Base-by-base conservation (phyloP, 768 basidiomycete genomes). In the Lepiota brunneoincarnata region DNA sequence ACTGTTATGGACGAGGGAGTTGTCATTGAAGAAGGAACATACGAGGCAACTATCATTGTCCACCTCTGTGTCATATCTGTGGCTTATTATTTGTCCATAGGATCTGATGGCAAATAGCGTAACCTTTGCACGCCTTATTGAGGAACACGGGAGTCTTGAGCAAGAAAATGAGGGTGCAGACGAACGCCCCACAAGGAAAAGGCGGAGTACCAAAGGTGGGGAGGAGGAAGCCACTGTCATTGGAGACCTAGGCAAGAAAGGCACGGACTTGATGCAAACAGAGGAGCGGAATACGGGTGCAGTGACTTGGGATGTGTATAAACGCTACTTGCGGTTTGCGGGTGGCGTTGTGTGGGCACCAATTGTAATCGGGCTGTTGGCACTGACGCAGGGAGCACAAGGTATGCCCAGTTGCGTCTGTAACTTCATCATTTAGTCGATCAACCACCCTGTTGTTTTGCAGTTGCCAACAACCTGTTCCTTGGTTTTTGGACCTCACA, bases 401-500 rank as follows among this genome's bases (percentile, higher is more conserved):
- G 81, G 82, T 79, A 24, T 18, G 65, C 45, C 4, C 26, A 10
- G 28, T 20, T 11, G 9, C 4, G 14, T 37, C 39, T 15, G 38
- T 28, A 6, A 17, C 15, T 28, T 28, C 4, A 31, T 31, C 6
- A 9, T 31, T 6, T 2, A 31, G 35, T 6, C 1, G 20, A 5
- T 18, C 6, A 26, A 21, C 31, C 45, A 42, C 40, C 47, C 6
- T 42, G 4, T 15, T 28, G 14, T 28, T 2, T 34, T 31, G 18
- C 50, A 80, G 87, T 90, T 28, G 81, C 76, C 0, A 84, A 80
- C 58, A 84, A 78, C 28, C 64, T 92, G 3, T 82, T 87, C 71
- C 75, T 92, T 17, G 87, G 87, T 0, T 89, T 84, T 59, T 92
- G 89, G 89, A 83, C 84, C 0, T 73, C 75, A 0, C 54, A 71